phyloP scores from a whole-genome alignment of 805 yeast genomes.

The Scheffersomyces stipitis region DNA sequence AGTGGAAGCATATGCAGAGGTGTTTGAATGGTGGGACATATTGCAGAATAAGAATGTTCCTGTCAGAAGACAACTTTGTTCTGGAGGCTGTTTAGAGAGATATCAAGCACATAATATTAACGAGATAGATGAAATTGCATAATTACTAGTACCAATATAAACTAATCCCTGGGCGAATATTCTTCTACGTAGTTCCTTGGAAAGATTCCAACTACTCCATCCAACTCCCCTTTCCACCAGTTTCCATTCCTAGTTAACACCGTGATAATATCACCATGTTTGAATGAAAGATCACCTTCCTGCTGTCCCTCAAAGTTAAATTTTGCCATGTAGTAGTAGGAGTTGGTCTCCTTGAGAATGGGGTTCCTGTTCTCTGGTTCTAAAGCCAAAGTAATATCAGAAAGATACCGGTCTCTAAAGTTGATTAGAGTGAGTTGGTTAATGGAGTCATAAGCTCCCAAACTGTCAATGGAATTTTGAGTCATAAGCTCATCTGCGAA shows the following conservation, averaged over 20 bases:
- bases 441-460: slow-evolving; percentile 9
- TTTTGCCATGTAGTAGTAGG: slow-evolving; percentile 35
- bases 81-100: slow-evolving; percentile 43
- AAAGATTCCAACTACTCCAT: slow-evolving; percentile 26
- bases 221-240: slow-evolving; percentile 40
- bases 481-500: slow-evolving; percentile 4
- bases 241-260: slow-evolving; percentile 29
- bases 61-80: slow-evolving; percentile 54
- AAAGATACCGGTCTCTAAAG: slow-evolving; percentile 20
- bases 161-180: slow-evolving; percentile 1
- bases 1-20: slow-evolving; percentile 58
- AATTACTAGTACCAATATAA: neutral
- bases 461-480: slow-evolving; percentile 7
- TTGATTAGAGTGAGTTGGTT: slow-evolving; percentile 21
- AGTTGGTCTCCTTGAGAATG: slow-evolving; percentile 4
- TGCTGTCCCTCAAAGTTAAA: slow-evolving; percentile 38
- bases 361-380: no score
- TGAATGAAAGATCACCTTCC: slow-evolving; percentile 43
- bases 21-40: slow-evolving; percentile 68
- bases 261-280: slow-evolving; percentile 42
- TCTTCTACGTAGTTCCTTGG: slow-evolving; percentile 32
- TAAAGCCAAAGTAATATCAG: slow-evolving; percentile 13
- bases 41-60: slow-evolving; percentile 51
- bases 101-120: slow-evolving; percentile 8
- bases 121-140: slow-evolving; percentile 5